Percentiles rank a stretch among this genome's conserved stretches.
These are phyloP conservation scores for Leucogyrophana mollusca DNA, from an alignment of 768 basidiomycete species.

Conservation along the genomic window DNA sequence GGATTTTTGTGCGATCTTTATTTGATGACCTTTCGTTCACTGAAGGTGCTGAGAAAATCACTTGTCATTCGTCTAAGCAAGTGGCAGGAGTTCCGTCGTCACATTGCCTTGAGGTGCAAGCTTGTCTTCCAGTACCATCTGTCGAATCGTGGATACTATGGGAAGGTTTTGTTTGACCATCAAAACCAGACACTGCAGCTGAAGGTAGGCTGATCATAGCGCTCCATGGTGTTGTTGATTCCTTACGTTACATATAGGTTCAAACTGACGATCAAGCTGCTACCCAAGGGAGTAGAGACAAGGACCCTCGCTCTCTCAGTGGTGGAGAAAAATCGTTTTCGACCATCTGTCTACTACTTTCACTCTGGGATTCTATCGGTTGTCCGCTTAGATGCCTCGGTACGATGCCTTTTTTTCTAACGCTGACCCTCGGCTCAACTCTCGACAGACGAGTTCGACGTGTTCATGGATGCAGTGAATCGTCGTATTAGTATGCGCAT, in stretches of 20 bases:
- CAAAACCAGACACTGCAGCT: slow-evolving; percentile 58
- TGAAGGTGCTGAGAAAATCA: slow-evolving; percentile 65
- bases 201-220: slow-evolving; percentile 39
- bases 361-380: slow-evolving; percentile 94
- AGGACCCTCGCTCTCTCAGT: slow-evolving; percentile 82
- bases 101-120: slow-evolving; percentile 87
- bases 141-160: slow-evolving; percentile 83
- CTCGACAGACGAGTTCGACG: slow-evolving; percentile 87
- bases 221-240: not conserved
- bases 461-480: slow-evolving; percentile 95
- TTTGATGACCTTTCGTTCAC: too few species aligned
- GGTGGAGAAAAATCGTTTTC: slow-evolving; percentile 98
- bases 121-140: slow-evolving; percentile 81
- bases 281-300: slow-evolving; percentile 63
- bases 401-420: slow-evolving; percentile 28
- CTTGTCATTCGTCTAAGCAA: slow-evolving; percentile 61
- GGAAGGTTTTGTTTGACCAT: slow-evolving; percentile 89
- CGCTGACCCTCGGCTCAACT: slow-evolving; percentile 10
- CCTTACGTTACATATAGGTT: slow-evolving; percentile 41
- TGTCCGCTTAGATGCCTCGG: slow-evolving; percentile 93
- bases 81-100: slow-evolving; percentile 87
- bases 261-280: slow-evolving; percentile 79
- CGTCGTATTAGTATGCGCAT: slow-evolving; percentile 92
- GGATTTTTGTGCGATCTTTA: too few species aligned
- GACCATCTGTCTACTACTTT: slow-evolving; percentile 90